Conservation (phyloP, 768 basidiomycete genomes). For the Plicaturopsis crispa region DNA sequence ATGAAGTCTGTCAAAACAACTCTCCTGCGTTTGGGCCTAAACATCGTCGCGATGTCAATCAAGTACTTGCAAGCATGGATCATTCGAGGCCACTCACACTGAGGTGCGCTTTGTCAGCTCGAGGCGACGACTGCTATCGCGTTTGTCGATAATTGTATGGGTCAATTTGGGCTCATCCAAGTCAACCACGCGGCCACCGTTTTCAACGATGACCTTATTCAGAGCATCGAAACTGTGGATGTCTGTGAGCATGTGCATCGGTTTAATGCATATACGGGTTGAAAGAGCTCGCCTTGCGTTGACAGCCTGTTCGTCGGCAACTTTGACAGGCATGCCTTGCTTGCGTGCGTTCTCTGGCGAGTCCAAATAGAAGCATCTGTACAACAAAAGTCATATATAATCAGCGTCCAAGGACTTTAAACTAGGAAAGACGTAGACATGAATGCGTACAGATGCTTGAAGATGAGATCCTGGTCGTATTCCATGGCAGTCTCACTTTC, state of each 20-base stretch:
- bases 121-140: slow-evolving; percentile 65
- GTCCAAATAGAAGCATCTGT: slow-evolving; percentile 86
- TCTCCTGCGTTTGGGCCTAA: slow-evolving; percentile 74
- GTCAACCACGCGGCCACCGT: slow-evolving; percentile 68
- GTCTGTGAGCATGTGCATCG: background rate
- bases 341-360: slow-evolving; percentile 62
- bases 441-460: slow-evolving; percentile 67
- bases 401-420: no score
- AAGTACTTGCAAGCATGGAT: background rate
- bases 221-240: slow-evolving; percentile 47
- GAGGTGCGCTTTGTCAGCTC: slow-evolving; percentile 67
- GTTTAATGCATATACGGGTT: background rate
- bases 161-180: slow-evolving; percentile 76
- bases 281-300: slow-evolving; percentile 39
- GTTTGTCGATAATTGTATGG: slow-evolving; percentile 79
- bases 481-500: slow-evolving; percentile 60
- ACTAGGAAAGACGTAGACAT: background rate
- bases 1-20: slow-evolving; percentile 76
- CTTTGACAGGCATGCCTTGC: slow-evolving; percentile 53
- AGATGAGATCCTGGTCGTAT: slow-evolving; percentile 75
- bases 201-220: slow-evolving; percentile 42
- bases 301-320: slow-evolving; percentile 46
- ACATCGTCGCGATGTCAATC: slow-evolving; percentile 10
- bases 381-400: slow-evolving; percentile 4
- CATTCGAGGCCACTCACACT: slow-evolving; percentile 37